Evolutionary conservation across 192 early-diverging fungal species (phyloP).

Genomic region (Phlyctochytrium arcticum): DNA sequence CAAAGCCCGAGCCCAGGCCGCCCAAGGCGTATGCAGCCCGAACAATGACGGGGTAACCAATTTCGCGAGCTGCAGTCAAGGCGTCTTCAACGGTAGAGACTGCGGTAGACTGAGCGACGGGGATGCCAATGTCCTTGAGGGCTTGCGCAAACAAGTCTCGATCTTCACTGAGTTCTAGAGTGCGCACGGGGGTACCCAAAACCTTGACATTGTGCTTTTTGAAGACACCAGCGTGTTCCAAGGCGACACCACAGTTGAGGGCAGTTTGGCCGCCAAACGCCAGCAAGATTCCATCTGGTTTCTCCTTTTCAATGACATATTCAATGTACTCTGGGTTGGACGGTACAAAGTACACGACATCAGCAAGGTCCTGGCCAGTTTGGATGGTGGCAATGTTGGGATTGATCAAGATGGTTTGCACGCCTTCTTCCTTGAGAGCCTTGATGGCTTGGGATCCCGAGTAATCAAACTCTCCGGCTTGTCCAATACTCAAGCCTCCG

Average conservation of each 20-base stretch:
- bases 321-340: conserved; percentile 88
- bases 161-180: conserved; percentile 88
- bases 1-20: conserved; percentile 97
- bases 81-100: conserved; percentile 85
- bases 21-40: conserved; percentile 96
- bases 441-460: conserved; percentile 98
- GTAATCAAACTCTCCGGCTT: conserved; percentile 99
- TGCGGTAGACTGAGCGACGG: conserved; percentile 83
- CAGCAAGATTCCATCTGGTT: conserved; percentile 91
- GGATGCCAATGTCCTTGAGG: conserved; percentile 82
- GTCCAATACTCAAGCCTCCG: conserved; percentile 92
- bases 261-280: conserved; percentile 98
- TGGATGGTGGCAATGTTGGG: conserved; percentile 99
- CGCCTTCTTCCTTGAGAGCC: conserved; percentile 84
- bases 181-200: conserved; percentile 91
- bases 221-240: conserved; percentile 79
- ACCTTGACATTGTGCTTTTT: conserved; percentile 82
- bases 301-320: conserved; percentile 88
- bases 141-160: conserved; percentile 93
- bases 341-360: conserved; percentile 94
- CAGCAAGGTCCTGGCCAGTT: conserved; percentile 88
- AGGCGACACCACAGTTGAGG: conserved; percentile 89
- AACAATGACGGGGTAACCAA: conserved; percentile 95
- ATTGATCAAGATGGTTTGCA: conserved; percentile 95
- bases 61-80: conserved; percentile 73